Base-by-base conservation (phyloP, 352 stramenopile genomes). In the Thraustochytrium aureum region DNA sequence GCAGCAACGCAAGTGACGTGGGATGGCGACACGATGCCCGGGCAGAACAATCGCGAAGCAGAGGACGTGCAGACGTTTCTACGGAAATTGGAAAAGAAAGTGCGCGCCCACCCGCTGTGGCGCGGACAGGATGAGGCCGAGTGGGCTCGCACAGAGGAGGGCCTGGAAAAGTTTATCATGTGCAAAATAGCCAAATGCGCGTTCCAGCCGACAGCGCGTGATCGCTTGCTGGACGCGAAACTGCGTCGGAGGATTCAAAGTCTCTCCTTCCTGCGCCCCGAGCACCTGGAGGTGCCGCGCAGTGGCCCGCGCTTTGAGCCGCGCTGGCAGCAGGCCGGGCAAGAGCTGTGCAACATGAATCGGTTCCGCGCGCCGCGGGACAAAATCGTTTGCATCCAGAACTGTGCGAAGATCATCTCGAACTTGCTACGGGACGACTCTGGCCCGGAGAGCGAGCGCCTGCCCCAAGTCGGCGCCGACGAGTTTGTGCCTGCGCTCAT, bases 401-500 rank as follows among this genome's bases (percentile, higher is more conserved):
- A 88, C 12, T 87, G 93, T 0, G 94, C 89, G 74, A 86, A 91
- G 42, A 85, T 88, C 5, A 76, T 96, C 26, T 93, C 88, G 30
- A 88, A 83, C 30, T 84, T 95, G 32, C 75, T 96, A 3, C 17
- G 39, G 2, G 26, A 17, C 14, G 52, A 10, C 14, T 93, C 90
- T 0, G 92, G 91, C 17, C 42, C 85, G 95, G n/a, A 86, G 89
- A 39, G 86, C 89, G 1, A 95, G 95, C 72, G 89, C 90, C 3
- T 43, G 54, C 12, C 64, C n/a, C 61, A 69, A 26, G 66, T 75
- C 12, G 94, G 92, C 0, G 92, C 92, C 20, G 92, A 97, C 72
- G 92, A 97, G 26, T 93, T 97, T 67, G 83, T 97, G 60, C 92
- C 92, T 0, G 91, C 87, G 2, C 86, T 97, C n/a, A 97, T 97